Evolutionary conservation across 305 asterid species (phyloP).

Genomic region (Solanum hybrid): DNA sequence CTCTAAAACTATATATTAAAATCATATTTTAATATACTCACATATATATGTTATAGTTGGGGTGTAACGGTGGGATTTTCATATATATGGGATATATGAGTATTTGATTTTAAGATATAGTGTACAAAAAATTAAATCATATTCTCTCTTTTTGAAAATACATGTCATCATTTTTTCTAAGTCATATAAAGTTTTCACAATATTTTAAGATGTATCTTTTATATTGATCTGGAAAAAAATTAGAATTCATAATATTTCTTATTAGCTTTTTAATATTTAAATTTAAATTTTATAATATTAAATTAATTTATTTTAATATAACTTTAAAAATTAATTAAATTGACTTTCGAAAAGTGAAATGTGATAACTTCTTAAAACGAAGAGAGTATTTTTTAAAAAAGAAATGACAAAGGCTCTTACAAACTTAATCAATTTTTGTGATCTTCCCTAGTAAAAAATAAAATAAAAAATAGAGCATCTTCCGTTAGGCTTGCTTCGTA

Average conservation of each 20-base stretch:
- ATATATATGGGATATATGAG: neutral
- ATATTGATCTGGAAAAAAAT: neutral
- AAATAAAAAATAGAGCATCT: neutral
- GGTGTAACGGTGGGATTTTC: neutral
- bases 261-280: neutral
- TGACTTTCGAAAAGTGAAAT: neutral
- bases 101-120: neutral
- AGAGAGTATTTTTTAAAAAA: neutral
- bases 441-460: neutral
- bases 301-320: neutral
- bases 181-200: neutral
- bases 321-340: neutral
- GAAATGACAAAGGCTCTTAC: neutral
- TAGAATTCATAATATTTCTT: neutral
- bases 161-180: neutral
- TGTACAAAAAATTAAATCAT: neutral
- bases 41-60: neutral
- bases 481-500: neutral
- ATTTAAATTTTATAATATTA: neutral
- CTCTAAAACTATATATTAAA: neutral
- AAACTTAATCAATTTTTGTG: neutral
- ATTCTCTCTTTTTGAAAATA: too few species aligned
- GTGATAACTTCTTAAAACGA: neutral
- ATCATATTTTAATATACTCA: neutral
- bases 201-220: neutral